These are phyloP conservation scores for Podila epicladia DNA, from an alignment of 192 early-diverging fungal genomes.

Conservation along the genomic window DNA sequence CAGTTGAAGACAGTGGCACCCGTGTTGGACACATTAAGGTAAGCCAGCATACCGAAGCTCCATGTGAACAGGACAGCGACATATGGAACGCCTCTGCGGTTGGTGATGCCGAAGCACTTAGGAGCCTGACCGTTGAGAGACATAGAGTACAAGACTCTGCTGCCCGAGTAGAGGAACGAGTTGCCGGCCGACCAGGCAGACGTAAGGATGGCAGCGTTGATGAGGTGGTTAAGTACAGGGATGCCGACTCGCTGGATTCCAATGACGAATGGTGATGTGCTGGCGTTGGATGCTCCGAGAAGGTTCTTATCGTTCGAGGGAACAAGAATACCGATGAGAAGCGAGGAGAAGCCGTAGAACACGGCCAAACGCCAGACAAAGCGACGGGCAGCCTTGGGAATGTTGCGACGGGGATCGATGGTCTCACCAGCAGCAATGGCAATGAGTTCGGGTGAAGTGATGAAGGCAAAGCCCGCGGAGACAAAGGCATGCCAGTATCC, in stretches of 20 bases:
- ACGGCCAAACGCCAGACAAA: slow-evolving; percentile 66
- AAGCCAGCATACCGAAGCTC: no score
- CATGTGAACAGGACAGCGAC: no score
- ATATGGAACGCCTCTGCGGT: no score
- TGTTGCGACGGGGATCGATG: slow-evolving; percentile 60
- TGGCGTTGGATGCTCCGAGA: no score
- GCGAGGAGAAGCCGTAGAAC: slow-evolving; percentile 66
- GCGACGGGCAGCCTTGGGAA: slow-evolving; percentile 58
- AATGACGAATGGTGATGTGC: slow-evolving; percentile 53
- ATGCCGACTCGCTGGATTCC: slow-evolving; percentile 59
- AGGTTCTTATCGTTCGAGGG: slow-evolving; percentile 9
- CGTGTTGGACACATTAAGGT: neutral
- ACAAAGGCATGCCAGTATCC: no score
- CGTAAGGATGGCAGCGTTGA: slow-evolving; percentile 67
- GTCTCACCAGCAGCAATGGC: slow-evolving; percentile 73
- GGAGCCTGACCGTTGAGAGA: slow-evolving; percentile 52
- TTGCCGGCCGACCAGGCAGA: slow-evolving; percentile 68
- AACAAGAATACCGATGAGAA: slow-evolving; percentile 69
- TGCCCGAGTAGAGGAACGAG: slow-evolving; percentile 66
- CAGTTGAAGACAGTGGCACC: slow-evolving; percentile 63
- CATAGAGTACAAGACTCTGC: slow-evolving; percentile 65
- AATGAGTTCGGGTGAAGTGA: slow-evolving; percentile 62
- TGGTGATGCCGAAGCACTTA: no score
- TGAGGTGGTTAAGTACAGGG: slow-evolving; percentile 51
- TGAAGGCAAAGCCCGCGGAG: slow-evolving; percentile 43